A percentile compares a stretch with the other conserved stretches of the same genome.
Evolutionary conservation across 305 asterid genomes (phyloP).

Genomic region (Monarda citriodora): DNA sequence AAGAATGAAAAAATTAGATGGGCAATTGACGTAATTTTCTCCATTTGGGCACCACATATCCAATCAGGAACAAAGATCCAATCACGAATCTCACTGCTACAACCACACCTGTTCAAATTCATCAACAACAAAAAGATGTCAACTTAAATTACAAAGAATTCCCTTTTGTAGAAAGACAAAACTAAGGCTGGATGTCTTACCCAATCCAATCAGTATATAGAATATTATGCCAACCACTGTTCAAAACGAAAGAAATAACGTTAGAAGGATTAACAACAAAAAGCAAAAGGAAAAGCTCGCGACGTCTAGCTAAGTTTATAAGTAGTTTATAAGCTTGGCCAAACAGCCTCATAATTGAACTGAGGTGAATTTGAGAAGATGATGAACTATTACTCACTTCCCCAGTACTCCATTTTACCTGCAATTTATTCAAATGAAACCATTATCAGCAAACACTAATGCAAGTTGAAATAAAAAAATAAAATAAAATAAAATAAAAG

Average conservation of each 20-base stretch:
- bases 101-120: constrained; percentile 24
- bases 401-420: constrained; percentile 45
- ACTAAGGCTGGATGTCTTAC: constrained; percentile 28
- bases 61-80: constrained; percentile 30
- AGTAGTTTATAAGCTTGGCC: too few species aligned
- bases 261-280: background rate
- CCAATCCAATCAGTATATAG: constrained; percentile 26
- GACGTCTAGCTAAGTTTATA: too few species aligned
- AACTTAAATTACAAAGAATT: background rate
- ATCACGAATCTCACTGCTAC: constrained; percentile 24
- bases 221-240: constrained; percentile 23
- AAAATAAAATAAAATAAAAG: background rate
- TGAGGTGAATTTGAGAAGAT: constrained; percentile 1
- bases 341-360: constrained; percentile 6
- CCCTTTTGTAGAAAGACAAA: background rate
- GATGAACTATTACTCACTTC: constrained; percentile 26
- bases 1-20: background rate
- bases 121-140: background rate
- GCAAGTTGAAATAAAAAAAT: background rate
- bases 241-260: background rate
- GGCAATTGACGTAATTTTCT: constrained; percentile 28
- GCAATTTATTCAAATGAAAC: constrained; percentile 29
- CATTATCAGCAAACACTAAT: constrained; percentile 27
- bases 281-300: constrained; percentile 10
- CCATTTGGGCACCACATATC: constrained; percentile 26